Base-by-base conservation (phyloP, 805 yeast species). In the Torulaspora maleeae region DNA sequence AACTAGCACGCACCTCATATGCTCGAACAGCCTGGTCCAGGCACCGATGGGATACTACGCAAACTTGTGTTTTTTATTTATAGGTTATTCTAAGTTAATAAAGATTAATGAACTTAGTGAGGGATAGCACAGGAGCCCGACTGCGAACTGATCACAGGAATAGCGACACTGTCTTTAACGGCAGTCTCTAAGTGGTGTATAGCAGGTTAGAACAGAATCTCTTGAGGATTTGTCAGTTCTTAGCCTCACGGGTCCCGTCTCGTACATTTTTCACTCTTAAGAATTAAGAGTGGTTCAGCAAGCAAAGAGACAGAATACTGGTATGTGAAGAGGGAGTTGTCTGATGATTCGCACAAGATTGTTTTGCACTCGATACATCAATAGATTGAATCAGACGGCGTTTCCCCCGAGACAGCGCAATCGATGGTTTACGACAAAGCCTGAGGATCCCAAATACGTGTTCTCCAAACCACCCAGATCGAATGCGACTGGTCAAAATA, bases 391-490 rank as follows among this genome's bases (percentile, higher is more conserved):
- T 7, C 43, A 15, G 5, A 29, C 36, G 5, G 27, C 22, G 36
- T n/a, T n/a, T 5, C 27, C 15, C 24, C 12, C 25, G 16, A 24
- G 25, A 12, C 20, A 25, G 6, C 17, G 17, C n/a, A 17, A 22
- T 20, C 43, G 43, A 12, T 39, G 36, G 36, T 17, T 39, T 13
- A 24, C 43, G 30, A 43, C 44, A n/a, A 29, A 36, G 16, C 48
- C 45, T 17, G 41, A 43, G 16, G 52, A 56, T 45, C 54, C 57
- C 4, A 57, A 50, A 32, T 54, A 56, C 39, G 43, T 53, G 9
- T 58, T 58, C 41, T 49, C 52, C 20, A 48, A 51, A 38, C 55
- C 57, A n/a, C 55, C 57, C 11, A n/a, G 38, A 15, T 19, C 24
- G n/a, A 28, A 29, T 12, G 25, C 35, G 16, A 9, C 32, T 2